Conservation (phyloP, 495 filamentous ascomycete species). For the Penicillium argentinense region DNA sequence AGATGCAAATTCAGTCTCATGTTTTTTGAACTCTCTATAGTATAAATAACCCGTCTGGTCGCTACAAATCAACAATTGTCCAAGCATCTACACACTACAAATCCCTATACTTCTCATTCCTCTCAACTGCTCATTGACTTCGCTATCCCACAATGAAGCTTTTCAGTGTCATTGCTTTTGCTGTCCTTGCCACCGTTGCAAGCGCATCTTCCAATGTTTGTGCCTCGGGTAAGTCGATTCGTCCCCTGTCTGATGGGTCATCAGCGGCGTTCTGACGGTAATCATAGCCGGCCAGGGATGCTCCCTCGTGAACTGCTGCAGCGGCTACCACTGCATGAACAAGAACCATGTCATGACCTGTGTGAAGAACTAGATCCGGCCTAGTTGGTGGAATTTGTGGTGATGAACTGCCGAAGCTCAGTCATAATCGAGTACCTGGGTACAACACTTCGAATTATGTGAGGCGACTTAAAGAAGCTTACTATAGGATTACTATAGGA, state of each 20-base stretch:
- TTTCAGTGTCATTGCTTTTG: neutral
- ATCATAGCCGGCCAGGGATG: neutral
- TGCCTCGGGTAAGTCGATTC: neutral
- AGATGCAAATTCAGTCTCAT: no score
- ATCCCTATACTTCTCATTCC: neutral
- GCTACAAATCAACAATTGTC: no score
- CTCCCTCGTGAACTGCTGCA: neutral
- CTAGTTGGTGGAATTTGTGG: no score
- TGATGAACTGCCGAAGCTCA: no score
- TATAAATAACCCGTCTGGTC: neutral
- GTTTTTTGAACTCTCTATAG: neutral
- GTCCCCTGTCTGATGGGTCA: no score
- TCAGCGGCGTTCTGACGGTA: no score
- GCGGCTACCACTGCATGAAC: slow-evolving; percentile 1
- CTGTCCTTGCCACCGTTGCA: neutral
- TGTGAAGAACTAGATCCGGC: neutral
- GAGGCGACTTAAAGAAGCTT: no score
- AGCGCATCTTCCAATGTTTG: neutral
- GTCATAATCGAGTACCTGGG: no score
- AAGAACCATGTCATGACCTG: neutral
- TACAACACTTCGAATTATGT: no score
- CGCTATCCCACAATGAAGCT: neutral
- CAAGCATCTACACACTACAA: neutral
- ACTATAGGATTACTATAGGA: no score
- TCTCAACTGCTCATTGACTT: neutral